Base-by-base conservation (phyloP, 2,329 filamentous ascomycete species). In the Zelopaecilomyces penicillatus region DNA sequence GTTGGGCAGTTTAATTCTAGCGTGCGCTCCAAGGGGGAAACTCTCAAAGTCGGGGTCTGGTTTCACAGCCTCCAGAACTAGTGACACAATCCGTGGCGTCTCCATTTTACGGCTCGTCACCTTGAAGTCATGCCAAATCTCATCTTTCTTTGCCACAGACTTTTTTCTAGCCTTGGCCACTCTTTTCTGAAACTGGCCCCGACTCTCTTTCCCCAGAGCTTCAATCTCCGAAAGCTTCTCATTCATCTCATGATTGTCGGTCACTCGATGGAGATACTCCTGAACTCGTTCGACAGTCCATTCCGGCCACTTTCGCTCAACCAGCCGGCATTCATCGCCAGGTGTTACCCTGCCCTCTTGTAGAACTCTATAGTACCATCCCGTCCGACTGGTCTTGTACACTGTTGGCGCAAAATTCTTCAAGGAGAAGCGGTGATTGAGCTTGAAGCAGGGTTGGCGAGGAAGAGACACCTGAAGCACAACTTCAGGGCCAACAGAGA, bases 291-390 rank as follows among this genome's bases (percentile, higher is more conserved):
- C 76, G 31, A 85, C 70, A 0, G 79, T 80, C 82, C 81, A 85
- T 35, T 66, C 53, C 0, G 79, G 78, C 62, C 76, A 66, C 19
- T 59, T 67, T 9, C 80, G 67, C 57, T 77, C 71, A 0, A 81
- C 62, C 0, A 85, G 63, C 4, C 59, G 61, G 49, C 84, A 74
- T 52, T 69, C 64, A 52, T 83, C 78, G 6, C 80, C 80, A 0
- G 69, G 68, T 12, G 66, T 59, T 36, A 85, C 70, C 1, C 56
- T 63, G 0, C 82, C 81, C 30, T 74, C 69, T 3, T 65, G 63
- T 11, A 83, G 55, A 1, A 85, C 74, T 3, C 80, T 73, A 51
- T 83, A 83, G 56, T 83, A 76, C 80, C 80, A 85, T 0, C 81
- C 81, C 0, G 79, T 83, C 1, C 80, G 71, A 46, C 75, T 75